Evolutionary conservation across 2,329 filamentous ascomycete genomes (phyloP).

Genomic region (Cytospora mali): DNA sequence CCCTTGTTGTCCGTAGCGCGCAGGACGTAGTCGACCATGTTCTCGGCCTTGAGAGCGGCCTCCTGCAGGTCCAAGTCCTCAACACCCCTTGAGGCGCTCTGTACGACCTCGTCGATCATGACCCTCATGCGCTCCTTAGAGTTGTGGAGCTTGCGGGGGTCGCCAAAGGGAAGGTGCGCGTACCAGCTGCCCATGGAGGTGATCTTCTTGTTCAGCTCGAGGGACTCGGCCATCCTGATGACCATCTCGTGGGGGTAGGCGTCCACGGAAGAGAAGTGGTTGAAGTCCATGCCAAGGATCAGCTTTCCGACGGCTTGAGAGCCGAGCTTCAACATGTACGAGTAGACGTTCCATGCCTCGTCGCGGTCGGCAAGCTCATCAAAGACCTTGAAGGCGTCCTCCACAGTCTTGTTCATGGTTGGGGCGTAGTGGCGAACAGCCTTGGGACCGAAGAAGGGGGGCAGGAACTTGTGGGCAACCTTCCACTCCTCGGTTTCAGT

Average conservation of each 20-base stretch:
- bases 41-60: slow-evolving; percentile 52
- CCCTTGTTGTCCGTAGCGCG: slow-evolving; percentile 58
- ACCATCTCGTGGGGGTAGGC: slow-evolving; percentile 56
- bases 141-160: slow-evolving; percentile 48
- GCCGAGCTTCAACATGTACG: slow-evolving; percentile 53
- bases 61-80: slow-evolving; percentile 49
- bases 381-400: slow-evolving; percentile 53
- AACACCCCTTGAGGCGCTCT: slow-evolving; percentile 41
- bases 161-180: slow-evolving; percentile 57
- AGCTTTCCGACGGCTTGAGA: slow-evolving; percentile 49
- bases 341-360: slow-evolving; percentile 52
- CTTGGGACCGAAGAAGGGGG: slow-evolving; percentile 60
- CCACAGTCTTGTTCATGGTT: slow-evolving; percentile 58
- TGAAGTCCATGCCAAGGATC: slow-evolving; percentile 48
- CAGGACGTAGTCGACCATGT: slow-evolving; percentile 52
- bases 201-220: slow-evolving; percentile 62
- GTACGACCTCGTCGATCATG: slow-evolving; percentile 44
- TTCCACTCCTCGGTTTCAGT: slow-evolving; percentile 54
- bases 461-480: slow-evolving; percentile 62
- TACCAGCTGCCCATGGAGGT: slow-evolving; percentile 60
- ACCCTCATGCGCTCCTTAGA: slow-evolving; percentile 38
- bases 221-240: slow-evolving; percentile 48
- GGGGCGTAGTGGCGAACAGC: slow-evolving; percentile 64
- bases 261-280: slow-evolving; percentile 48
- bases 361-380: slow-evolving; percentile 53